Evolutionary conservation across 2,329 filamentous ascomycete genomes (phyloP).

Genomic region (Fusarium armeniacum): DNA sequence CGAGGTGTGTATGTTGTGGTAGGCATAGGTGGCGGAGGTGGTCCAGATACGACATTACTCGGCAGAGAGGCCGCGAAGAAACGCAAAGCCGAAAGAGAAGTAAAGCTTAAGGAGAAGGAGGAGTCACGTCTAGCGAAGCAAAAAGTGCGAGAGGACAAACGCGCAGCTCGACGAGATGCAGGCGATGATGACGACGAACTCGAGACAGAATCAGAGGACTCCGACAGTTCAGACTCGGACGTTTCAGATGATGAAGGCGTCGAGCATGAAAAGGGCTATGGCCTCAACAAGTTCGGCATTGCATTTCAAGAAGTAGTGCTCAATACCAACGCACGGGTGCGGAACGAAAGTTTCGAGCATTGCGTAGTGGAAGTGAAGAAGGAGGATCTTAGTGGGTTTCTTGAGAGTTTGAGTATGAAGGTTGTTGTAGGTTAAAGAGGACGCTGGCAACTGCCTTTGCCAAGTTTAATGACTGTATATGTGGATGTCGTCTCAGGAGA

Average conservation of each 20-base stretch:
- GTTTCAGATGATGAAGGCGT: conserved; percentile 68
- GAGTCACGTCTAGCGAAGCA: conserved; percentile 69
- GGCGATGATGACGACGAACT: conserved; percentile 63
- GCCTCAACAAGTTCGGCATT: conserved; percentile 90
- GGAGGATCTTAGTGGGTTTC: conserved; percentile 90
- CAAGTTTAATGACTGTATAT: conserved; percentile 22
- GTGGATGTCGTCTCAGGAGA: conserved; percentile 23
- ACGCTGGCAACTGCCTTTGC: background rate
- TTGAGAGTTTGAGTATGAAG: conserved; percentile 94
- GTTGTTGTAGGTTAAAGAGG: conserved; percentile 74
- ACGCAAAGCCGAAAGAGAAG: conserved; percentile 72
- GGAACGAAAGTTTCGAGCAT: conserved; percentile 97
- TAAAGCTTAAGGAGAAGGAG: conserved; percentile 73
- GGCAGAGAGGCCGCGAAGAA: conserved; percentile 76
- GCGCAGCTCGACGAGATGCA: conserved; percentile 66
- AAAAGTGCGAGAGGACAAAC: conserved; percentile 72
- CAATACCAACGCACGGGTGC: conserved; percentile 88
- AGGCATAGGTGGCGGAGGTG: conserved; percentile 88
- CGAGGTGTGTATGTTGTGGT: conserved; percentile 93
- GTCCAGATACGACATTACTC: conserved; percentile 77
- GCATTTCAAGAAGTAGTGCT: conserved; percentile 96
- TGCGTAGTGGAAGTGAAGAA: conserved; percentile 98
- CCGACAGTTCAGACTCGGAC: conserved; percentile 59
- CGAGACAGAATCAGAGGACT: conserved; percentile 61
- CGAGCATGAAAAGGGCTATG: conserved; percentile 73